Base-by-base conservation (phyloP, 331 rosid species). In the Pyracantha coccinea region DNA sequence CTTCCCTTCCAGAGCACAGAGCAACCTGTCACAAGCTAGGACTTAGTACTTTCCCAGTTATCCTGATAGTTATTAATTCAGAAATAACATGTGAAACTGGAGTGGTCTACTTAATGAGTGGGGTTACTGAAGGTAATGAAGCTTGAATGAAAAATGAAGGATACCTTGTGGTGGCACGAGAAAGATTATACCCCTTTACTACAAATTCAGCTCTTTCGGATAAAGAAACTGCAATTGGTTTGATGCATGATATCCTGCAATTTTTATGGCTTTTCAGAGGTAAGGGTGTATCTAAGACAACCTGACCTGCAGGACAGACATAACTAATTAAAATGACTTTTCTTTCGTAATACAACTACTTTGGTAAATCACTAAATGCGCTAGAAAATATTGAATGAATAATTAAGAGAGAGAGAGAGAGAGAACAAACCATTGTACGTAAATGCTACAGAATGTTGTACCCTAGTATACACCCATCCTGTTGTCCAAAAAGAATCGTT, bases 1-100 rank as follows among this genome's bases (percentile, higher is more conserved):
- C 77, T 88, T 84, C 77, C 98, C 98, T 86, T 93, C 98, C 74
- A 89, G 88, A 6, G 93, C 91, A 72, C 97, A 91, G 23, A 86
- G 89, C 82, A 93, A 74, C 97, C 98, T 93, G 91, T 20, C 38
- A 70, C 45, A 21, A 17, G 63, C 65, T 75, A 70, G 24, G 63
- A 27, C 21, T 77, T 53, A 77, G 62, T 45, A 62, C 21, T 60
- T 73, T 6, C 47, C 61, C 33, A 7, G 6, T 19, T 65, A 50
- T 38, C 20, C 69, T 19, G 10, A 28, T 61, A 45, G 59, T 32
- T 19, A 44, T 12, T 60, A 35, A 72, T 15, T 35, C 76, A 33
- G 65, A 71, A 44, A 71, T 79, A 55, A 55, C 66, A 33, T 32
- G 23, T 9, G 24, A 33, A 4, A 23, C 53, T 17, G n/a, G 54